phyloP scores from a whole-genome alignment of 495 filamentous ascomycete genomes.

The Penicillium paxilli region DNA sequence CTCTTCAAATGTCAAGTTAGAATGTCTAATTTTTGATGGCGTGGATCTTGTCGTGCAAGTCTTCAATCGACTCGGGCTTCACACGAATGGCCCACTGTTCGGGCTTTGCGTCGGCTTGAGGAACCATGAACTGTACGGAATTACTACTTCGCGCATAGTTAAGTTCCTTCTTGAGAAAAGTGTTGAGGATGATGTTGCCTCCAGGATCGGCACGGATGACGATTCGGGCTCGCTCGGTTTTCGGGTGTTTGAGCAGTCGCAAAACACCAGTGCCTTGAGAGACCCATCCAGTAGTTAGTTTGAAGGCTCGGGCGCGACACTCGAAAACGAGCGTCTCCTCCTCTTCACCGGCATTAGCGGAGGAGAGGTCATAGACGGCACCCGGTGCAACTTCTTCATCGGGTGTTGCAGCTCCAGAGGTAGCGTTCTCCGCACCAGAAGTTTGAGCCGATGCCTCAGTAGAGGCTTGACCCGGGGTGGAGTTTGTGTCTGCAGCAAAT shows the following conservation, averaged over 20 bases:
- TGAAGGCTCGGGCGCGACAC: constrained; percentile 61
- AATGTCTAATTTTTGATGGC: constrained; percentile 21
- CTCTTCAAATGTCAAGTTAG: not conserved
- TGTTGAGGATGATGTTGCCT: constrained; percentile 69
- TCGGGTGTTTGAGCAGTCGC: constrained; percentile 66
- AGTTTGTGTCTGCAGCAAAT: constrained; percentile 38
- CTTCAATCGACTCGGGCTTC: constrained; percentile 52
- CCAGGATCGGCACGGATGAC: constrained; percentile 68
- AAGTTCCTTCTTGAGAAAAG: constrained; percentile 55
- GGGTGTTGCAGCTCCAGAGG: constrained; percentile 57
- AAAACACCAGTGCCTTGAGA: constrained; percentile 64
- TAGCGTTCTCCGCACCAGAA: constrained; percentile 51
- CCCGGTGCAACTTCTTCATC: constrained; percentile 56
- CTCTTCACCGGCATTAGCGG: constrained; percentile 67
- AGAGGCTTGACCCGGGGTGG: constrained; percentile 31
- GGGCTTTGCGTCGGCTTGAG: constrained; percentile 48
- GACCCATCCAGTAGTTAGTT: constrained; percentile 52
- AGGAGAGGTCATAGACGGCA: constrained; percentile 58
- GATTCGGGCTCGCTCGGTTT: constrained; percentile 60
- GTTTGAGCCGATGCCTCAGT: constrained; percentile 43
- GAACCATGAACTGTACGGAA: constrained; percentile 56
- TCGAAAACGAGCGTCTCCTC: constrained; percentile 66
- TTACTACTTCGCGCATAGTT: constrained; percentile 57
- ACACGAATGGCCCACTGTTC: constrained; percentile 67
- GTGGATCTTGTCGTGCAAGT: constrained; percentile 32